These are phyloP conservation scores for Vigna unguiculata DNA, from an alignment of 306 rosid genomes.

Conservation along the genomic window DNA sequence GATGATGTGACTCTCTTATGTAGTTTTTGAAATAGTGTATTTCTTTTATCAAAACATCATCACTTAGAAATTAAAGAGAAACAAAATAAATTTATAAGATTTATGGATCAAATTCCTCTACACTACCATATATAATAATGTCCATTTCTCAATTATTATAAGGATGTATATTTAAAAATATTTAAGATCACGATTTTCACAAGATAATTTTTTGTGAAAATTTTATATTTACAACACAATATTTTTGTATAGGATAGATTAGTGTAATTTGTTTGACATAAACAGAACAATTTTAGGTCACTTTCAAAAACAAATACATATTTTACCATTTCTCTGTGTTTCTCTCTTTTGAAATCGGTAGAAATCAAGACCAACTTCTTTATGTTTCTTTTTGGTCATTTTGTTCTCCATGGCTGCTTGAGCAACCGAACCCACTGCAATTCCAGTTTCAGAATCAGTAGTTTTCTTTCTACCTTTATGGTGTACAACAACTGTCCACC, in stretches of 20 bases:
- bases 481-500: constrained; percentile 89
- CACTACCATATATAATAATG: too few relatives aligned
- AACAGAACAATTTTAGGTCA: neutral
- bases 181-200: too few relatives aligned
- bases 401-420: constrained; percentile 75
- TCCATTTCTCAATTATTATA: too few relatives aligned
- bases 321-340: constrained; percentile 85
- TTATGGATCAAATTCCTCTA: too few relatives aligned
- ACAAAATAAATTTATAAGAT: too few relatives aligned
- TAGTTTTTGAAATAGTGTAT: too few relatives aligned
- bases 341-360: constrained; percentile 90
- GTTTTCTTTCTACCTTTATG: constrained; percentile 95
- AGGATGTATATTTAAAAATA: too few relatives aligned
- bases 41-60: too few relatives aligned
- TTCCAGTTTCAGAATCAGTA: constrained; percentile 80
- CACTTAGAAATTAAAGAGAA: too few relatives aligned
- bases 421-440: constrained; percentile 79
- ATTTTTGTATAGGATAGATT: too few relatives aligned
- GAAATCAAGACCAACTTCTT: constrained; percentile 74
- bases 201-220: neutral
- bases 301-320: constrained; percentile 3
- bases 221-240: too few relatives aligned
- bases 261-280: constrained; percentile 4
- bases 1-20: too few relatives aligned
- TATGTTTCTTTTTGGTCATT: constrained; percentile 67